phyloP scores from a whole-genome alignment of 164 flowering plant genomes.

The Stephania yunnanensis region DNA sequence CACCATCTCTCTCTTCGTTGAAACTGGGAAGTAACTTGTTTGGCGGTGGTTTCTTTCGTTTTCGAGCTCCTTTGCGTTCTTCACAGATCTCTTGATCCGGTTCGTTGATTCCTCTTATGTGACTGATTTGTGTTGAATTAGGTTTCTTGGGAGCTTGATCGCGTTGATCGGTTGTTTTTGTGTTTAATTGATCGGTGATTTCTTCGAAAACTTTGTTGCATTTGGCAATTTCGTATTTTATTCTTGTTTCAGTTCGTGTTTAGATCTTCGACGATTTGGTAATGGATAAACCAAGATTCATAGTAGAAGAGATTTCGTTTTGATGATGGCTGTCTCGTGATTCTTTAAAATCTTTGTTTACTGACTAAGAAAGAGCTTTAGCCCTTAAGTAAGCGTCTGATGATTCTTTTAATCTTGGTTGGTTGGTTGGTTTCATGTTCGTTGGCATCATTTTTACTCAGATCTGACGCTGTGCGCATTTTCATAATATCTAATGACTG shows the following conservation, averaged over 20 bases:
- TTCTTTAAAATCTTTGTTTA: not conserved
- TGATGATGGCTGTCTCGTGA: not conserved
- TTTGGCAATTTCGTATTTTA: not conserved
- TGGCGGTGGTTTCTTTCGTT: not conserved
- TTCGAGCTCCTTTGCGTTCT: not conserved
- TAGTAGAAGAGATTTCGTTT: not conserved
- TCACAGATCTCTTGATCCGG: conserved; percentile 11
- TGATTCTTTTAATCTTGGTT: not conserved
- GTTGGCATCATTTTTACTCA: not conserved
- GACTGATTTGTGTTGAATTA: conserved; percentile 2
- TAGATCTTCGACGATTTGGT: conserved; percentile 3
- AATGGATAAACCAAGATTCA: not conserved
- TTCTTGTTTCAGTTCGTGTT: not conserved
- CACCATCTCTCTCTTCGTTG: not conserved
- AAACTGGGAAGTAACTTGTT: not conserved
- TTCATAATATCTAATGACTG: not conserved
- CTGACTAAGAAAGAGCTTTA: not conserved
- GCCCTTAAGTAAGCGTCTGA: not conserved
- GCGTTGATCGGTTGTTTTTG: not conserved
- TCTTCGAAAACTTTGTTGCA: not conserved
- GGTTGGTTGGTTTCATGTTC: not conserved
- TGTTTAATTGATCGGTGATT: not conserved
- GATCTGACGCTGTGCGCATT: not conserved
- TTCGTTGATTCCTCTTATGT: conserved; percentile 10
- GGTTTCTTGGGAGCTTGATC: not conserved